These are phyloP conservation scores for Drechslerella dactyloides DNA, from an alignment of 2,329 filamentous ascomycete species.

Conservation along the genomic window DNA sequence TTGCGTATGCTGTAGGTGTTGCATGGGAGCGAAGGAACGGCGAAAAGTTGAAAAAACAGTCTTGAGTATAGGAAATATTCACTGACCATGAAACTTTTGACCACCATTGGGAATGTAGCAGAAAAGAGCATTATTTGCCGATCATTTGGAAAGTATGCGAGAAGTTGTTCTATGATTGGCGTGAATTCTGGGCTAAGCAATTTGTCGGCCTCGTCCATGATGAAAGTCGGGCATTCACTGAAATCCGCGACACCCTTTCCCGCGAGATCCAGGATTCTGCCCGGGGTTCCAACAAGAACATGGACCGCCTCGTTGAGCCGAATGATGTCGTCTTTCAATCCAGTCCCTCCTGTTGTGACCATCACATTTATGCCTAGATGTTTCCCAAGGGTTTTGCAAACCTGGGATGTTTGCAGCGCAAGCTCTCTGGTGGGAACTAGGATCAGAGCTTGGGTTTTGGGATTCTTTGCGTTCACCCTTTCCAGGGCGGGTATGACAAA, in stretches of 20 bases:
- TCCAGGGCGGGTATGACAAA: slow-evolving; percentile 96
- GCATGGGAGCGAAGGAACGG: neutral
- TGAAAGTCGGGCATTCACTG: slow-evolving; percentile 94
- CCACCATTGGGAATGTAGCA: slow-evolving; percentile 94
- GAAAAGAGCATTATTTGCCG: slow-evolving; percentile 99
- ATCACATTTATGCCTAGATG: slow-evolving; percentile 97
- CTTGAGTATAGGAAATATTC: slow-evolving; percentile 17
- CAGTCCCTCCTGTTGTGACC: slow-evolving; percentile 97
- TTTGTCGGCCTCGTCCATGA: slow-evolving; percentile 99
- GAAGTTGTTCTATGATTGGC: slow-evolving; percentile 91
- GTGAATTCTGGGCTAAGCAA: slow-evolving; percentile 96
- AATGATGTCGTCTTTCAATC: slow-evolving; percentile 93
- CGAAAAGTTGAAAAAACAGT: slow-evolving; percentile 1
- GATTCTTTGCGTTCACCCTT: slow-evolving; percentile 93
- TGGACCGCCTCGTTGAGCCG: slow-evolving; percentile 93
- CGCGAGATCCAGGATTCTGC: slow-evolving; percentile 92
- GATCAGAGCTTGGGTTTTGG: slow-evolving; percentile 95
- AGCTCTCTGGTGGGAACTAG: slow-evolving; percentile 96
- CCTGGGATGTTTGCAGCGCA: slow-evolving; percentile 96
- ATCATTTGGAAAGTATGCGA: slow-evolving; percentile 95
- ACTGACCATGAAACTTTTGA: slow-evolving; percentile 80
- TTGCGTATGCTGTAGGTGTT: neutral
- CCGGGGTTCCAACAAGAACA: slow-evolving; percentile 95
- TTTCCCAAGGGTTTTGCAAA: slow-evolving; percentile 98
- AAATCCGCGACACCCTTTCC: slow-evolving; percentile 96